Evolutionary conservation across 73 alveolate species (phyloP).

Genomic region (Halteria grandinella): DNA sequence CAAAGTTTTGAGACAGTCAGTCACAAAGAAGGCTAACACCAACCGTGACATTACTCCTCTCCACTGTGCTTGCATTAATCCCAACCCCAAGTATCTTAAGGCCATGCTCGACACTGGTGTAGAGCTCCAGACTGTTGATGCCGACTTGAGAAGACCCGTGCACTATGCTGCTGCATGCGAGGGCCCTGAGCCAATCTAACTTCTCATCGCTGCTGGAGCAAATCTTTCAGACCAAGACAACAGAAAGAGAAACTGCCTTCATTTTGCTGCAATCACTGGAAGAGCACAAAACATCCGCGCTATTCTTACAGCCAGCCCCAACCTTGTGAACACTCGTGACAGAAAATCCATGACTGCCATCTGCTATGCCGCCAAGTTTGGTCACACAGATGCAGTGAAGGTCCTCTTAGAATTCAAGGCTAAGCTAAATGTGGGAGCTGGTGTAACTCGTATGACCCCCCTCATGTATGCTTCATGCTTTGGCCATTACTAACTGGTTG

Average conservation of each 20-base stretch:
- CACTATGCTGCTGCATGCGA: slow-evolving; percentile 98
- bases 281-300: slow-evolving; percentile 80
- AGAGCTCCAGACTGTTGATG: slow-evolving; percentile 84
- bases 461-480: slow-evolving; percentile 73
- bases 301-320: slow-evolving; percentile 42
- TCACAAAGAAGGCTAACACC: slow-evolving; percentile 89
- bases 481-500: slow-evolving; percentile 75
- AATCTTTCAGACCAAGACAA: slow-evolving; percentile 85
- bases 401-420: slow-evolving; percentile 79
- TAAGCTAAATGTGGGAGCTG: slow-evolving; percentile 74
- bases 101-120: slow-evolving; percentile 75
- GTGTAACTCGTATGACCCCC: slow-evolving; percentile 81
- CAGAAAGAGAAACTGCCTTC: slow-evolving; percentile 85
- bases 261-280: slow-evolving; percentile 88
- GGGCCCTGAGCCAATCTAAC: slow-evolving; percentile 84
- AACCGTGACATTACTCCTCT: slow-evolving; percentile 92
- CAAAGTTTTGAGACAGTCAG: slow-evolving; percentile 70
- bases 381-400: slow-evolving; percentile 85
- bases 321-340: slow-evolving; percentile 19
- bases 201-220: slow-evolving; percentile 85
- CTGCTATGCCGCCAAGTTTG: slow-evolving; percentile 91
- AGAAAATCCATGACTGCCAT: slow-evolving; percentile 78
- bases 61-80: slow-evolving; percentile 97
- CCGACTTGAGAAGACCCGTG: slow-evolving; percentile 82
- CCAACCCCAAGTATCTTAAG: slow-evolving; percentile 81